Evolutionary conservation across 805 yeast genomes (phyloP).

Genomic region (Saccharomycopsis javanensis): DNA sequence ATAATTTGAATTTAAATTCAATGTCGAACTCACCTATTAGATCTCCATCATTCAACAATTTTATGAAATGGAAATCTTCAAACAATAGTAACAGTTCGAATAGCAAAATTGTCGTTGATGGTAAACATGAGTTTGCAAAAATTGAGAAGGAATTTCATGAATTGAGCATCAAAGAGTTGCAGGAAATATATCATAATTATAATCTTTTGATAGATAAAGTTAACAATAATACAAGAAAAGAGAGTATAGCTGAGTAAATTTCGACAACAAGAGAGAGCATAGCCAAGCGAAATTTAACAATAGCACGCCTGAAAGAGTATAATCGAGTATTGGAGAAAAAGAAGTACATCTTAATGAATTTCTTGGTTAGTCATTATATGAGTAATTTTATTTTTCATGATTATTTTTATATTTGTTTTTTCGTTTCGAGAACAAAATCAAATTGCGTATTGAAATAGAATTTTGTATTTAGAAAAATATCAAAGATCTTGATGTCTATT

Average conservation of each 20-base stretch:
- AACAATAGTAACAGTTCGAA: neutral
- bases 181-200: slow-evolving; percentile 11
- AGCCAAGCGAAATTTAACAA: no score
- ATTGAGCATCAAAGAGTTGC: slow-evolving; percentile 13
- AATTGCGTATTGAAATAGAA: no score
- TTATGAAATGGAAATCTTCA: slow-evolving; percentile 13
- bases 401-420: no score
- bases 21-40: slow-evolving; percentile 9
- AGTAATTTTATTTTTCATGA: no score
- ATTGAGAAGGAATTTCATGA: slow-evolving; percentile 12
- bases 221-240: neutral
- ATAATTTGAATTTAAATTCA: neutral
- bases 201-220: slow-evolving; percentile 7
- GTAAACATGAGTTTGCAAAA: neutral
- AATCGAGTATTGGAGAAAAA: no score
- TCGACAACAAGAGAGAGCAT: no score
- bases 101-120: neutral
- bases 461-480: no score
- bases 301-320: no score
- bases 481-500: no score
- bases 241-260: neutral
- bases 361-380: no score
- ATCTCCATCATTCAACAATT: slow-evolving; percentile 8
- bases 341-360: no score
- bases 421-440: no score